These are phyloP conservation scores for Erysiphe pulchra DNA, from an alignment of 2,329 filamentous ascomycete species.

Conservation along the genomic window DNA sequence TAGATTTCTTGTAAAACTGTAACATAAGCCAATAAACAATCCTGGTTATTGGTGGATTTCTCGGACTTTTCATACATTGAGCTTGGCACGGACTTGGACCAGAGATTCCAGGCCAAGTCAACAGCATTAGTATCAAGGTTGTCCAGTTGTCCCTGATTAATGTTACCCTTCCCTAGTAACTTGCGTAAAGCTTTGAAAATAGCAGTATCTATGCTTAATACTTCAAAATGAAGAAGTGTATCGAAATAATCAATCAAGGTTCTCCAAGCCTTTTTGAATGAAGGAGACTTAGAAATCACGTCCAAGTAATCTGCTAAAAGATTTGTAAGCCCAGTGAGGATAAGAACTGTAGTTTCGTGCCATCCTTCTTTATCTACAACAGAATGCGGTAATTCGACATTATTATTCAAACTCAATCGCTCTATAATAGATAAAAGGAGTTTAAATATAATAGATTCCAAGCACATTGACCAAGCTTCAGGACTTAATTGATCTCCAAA, in stretches of 20 bases:
- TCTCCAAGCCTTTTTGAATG: constrained; percentile 51
- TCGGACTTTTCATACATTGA: constrained; percentile 18
- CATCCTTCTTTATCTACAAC: constrained; percentile 28
- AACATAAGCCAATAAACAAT: constrained; percentile 66
- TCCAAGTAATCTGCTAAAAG: constrained; percentile 56
- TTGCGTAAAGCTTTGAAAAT: constrained; percentile 40
- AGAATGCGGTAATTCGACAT: constrained; percentile 12
- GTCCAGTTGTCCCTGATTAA: constrained; percentile 17
- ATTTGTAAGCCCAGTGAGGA: constrained; percentile 45
- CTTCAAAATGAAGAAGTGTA: constrained; percentile 30
- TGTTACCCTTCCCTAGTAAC: constrained; percentile 24
- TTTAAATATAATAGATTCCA: constrained; percentile 57
- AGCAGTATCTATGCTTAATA: constrained; percentile 47
- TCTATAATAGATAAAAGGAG: constrained; percentile 45
- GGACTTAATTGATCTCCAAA: constrained; percentile 59
- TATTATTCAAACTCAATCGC: constrained; percentile 20
- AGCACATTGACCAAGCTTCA: constrained; percentile 60
- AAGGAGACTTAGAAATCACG: constrained; percentile 35
- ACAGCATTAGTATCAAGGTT: constrained; percentile 20
- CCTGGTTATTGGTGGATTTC: constrained; percentile 39
- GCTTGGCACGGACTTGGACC: constrained; percentile 38
- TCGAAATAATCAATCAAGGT: constrained; percentile 46
- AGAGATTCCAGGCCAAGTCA: constrained; percentile 40
- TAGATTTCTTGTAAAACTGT: constrained; percentile 55
- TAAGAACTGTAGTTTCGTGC: constrained; percentile 50